A percentile compares a stretch with the other conserved stretches of the same genome.
These are phyloP conservation scores for Toxoplasma gondii DNA, from an alignment of 169 alveolate species.

Conservation along the genomic window DNA sequence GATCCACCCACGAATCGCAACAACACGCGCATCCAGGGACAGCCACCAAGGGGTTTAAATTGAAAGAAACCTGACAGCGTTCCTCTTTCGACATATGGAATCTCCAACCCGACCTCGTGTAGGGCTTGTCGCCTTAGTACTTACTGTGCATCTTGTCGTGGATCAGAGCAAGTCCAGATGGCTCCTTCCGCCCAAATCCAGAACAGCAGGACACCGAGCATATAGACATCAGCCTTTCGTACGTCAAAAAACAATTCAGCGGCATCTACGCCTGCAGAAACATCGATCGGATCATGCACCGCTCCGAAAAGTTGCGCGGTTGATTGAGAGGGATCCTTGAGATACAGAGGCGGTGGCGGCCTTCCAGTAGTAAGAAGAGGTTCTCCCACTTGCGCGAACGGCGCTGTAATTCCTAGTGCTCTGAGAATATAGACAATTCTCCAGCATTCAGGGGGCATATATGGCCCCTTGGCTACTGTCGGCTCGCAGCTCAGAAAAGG, in stretches of 20 bases:
- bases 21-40: too few species aligned
- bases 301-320: conserved; percentile 35
- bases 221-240: conserved; percentile 78
- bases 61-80: too few species aligned
- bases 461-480: conserved; percentile 84
- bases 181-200: conserved; percentile 86
- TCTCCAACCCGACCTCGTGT: too few species aligned
- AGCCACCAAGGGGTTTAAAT: too few species aligned
- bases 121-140: neutral
- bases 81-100: too few species aligned
- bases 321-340: conserved; percentile 3
- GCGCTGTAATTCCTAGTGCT: conserved; percentile 39
- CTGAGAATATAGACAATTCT: conserved; percentile 74
- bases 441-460: conserved; percentile 88
- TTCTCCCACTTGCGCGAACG: conserved; percentile 50
- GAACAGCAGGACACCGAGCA: conserved; percentile 79
- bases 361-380: conserved; percentile 53
- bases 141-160: conserved; percentile 76
- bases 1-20: too few species aligned
- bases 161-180: conserved; percentile 81
- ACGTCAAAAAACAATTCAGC: conserved; percentile 76
- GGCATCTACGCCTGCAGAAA: conserved; percentile 70
- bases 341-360: conserved; percentile 60
- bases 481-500: conserved; percentile 82
- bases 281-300: neutral